Conservation (phyloP, 208 protist genomes). For the Trypanosoma lewisi region DNA sequence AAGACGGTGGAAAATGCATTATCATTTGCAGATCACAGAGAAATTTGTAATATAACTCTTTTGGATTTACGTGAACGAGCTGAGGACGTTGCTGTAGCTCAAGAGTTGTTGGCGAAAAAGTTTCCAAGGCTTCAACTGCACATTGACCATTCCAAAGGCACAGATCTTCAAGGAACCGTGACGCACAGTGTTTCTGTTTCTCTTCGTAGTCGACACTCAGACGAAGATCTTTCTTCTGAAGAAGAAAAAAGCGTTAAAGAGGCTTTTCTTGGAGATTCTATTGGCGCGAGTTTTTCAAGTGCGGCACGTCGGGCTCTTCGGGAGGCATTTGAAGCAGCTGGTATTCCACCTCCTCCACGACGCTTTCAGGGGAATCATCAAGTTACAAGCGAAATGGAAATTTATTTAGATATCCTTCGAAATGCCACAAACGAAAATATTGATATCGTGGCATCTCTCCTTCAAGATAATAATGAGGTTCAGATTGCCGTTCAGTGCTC, state of each 20-base stretch:
- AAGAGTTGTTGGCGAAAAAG: constrained; percentile 9
- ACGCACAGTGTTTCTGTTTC: constrained; percentile 60
- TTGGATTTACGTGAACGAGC: constrained; percentile 15
- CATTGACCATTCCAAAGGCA: constrained; percentile 54
- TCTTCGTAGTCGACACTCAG: constrained; percentile 16
- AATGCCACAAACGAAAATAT: constrained; percentile 16
- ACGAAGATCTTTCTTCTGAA: constrained; percentile 8
- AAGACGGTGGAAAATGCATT: constrained; percentile 19
- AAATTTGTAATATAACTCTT: not conserved
- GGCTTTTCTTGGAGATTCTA: constrained; percentile 57
- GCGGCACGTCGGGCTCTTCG: constrained; percentile 37
- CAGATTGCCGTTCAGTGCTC: constrained; percentile 6
- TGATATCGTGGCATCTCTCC: constrained; percentile 5
- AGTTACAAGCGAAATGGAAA: constrained; percentile 19
- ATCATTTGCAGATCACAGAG: not conserved
- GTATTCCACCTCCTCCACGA: constrained; percentile 14
- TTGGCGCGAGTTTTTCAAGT: constrained; percentile 29
- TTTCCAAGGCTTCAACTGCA: constrained; percentile 49
- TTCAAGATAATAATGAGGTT: constrained; percentile 18
- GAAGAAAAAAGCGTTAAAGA: constrained; percentile 34
- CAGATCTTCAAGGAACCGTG: constrained; percentile 52
- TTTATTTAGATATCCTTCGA: constrained; percentile 24
- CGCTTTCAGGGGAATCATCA: constrained; percentile 5
- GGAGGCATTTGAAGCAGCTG: constrained; percentile 44
- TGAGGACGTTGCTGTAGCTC: constrained; percentile 23